These are phyloP conservation scores for Nematocida sp. DNA, from an alignment of 371 early-diverging fungal species.

Conservation along the genomic window DNA sequence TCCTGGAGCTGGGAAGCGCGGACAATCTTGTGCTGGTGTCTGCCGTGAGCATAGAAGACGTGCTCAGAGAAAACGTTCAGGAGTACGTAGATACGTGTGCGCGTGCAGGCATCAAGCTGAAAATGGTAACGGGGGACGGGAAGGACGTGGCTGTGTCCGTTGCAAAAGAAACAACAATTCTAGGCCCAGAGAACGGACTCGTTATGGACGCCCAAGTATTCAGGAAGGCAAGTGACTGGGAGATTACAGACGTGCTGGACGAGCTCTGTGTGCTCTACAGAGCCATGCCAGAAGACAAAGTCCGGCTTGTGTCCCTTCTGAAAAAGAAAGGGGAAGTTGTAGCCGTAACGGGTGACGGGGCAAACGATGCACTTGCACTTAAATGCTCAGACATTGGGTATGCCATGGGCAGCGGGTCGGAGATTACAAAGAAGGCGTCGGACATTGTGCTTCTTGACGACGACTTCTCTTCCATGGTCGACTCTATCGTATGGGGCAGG, in stretches of 20 bases:
- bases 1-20: conserved; percentile 68
- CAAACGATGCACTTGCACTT: conserved; percentile 90
- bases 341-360: conserved; percentile 96
- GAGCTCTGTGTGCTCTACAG: conserved; percentile 78
- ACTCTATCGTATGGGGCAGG: conserved; percentile 82
- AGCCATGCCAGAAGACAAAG: conserved; percentile 84
- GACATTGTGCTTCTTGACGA: conserved; percentile 93
- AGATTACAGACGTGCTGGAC: conserved; percentile 71
- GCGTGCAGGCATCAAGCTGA: conserved; percentile 84
- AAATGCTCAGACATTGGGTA: conserved; percentile 92
- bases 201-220: conserved; percentile 84
- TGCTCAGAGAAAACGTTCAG: conserved; percentile 82
- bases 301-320: conserved; percentile 77
- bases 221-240: conserved; percentile 69
- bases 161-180: conserved; percentile 81
- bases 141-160: conserved; percentile 82
- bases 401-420: conserved; percentile 92
- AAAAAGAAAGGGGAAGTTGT: conserved; percentile 76
- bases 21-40: conserved; percentile 82
- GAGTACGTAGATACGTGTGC: conserved; percentile 73
- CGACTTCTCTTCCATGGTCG: conserved; percentile 72
- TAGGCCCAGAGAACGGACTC: conserved; percentile 70
- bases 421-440: conserved; percentile 86
- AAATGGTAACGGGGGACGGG: conserved; percentile 94
- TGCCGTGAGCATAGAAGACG: conserved; percentile 84